phyloP scores from a whole-genome alignment of 2,329 filamentous ascomycete species.

The Hypomyces rosellus region DNA sequence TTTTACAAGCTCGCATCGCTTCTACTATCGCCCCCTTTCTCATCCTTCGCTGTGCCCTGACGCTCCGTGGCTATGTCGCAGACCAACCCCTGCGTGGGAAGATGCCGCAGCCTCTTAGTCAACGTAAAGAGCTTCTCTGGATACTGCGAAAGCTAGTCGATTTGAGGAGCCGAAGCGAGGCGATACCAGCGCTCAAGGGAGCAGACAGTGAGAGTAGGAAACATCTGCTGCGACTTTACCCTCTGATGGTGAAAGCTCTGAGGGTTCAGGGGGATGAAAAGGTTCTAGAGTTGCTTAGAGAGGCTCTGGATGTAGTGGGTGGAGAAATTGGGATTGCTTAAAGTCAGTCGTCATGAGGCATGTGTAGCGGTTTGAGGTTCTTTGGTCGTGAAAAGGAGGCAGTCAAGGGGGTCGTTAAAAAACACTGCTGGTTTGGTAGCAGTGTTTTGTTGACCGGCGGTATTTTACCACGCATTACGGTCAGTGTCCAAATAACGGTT shows the following conservation, averaged over 20 bases:
- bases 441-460: too few relatives aligned
- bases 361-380: too few relatives aligned
- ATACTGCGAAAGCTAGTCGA: constrained; percentile 60
- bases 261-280: constrained; percentile 53
- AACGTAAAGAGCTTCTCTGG: constrained; percentile 71
- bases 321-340: too few relatives aligned
- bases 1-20: constrained; percentile 56
- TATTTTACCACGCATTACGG: too few relatives aligned
- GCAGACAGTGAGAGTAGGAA: constrained; percentile 56
- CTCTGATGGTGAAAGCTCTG: constrained; percentile 62
- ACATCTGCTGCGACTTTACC: constrained; percentile 76
- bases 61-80: constrained; percentile 77
- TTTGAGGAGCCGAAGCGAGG: constrained; percentile 62
- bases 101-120: constrained; percentile 80
- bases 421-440: too few relatives aligned
- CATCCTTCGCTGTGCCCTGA: constrained; percentile 72
- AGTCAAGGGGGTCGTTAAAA: too few relatives aligned
- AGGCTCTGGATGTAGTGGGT: constrained; percentile 49
- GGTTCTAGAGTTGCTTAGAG: constrained; percentile 50
- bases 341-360: too few relatives aligned
- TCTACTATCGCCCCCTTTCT: constrained; percentile 73
- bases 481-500: too few relatives aligned
- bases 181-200: constrained; percentile 52
- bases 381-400: too few relatives aligned
- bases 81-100: constrained; percentile 85